Conservation (phyloP, 2,329 filamentous ascomycete genomes). For the Fusarium sambucinum region DNA sequence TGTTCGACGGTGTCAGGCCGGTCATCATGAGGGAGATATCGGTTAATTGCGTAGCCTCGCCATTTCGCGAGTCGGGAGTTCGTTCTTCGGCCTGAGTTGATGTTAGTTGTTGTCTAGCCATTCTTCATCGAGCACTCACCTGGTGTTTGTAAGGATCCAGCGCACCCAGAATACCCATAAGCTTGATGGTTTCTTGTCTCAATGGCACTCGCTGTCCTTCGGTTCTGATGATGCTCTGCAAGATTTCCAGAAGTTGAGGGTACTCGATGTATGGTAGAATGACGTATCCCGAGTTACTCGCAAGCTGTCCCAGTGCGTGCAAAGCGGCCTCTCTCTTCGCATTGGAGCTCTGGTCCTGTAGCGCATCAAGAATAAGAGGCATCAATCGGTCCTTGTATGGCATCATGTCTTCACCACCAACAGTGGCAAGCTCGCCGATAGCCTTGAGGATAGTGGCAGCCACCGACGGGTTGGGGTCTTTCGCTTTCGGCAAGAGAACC, state of each 20-base stretch:
- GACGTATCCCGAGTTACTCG: constrained; percentile 97
- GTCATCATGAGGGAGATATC: constrained; percentile 99
- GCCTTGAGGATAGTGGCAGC: constrained; percentile 95
- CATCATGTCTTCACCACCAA: constrained; percentile 94
- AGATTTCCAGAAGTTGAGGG: constrained; percentile 88
- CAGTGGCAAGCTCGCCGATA: constrained; percentile 91
- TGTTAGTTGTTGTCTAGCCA: constrained; percentile 43
- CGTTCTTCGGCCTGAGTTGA: constrained; percentile 83
- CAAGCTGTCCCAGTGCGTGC: constrained; percentile 89
- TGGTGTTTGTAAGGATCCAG: constrained; percentile 97
- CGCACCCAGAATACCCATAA: constrained; percentile 95
- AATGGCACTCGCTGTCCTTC: constrained; percentile 86
- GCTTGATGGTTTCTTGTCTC: constrained; percentile 92
- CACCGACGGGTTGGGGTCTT: constrained; percentile 85
- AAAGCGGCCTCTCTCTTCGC: constrained; percentile 92
- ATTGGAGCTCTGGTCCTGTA: constrained; percentile 93
- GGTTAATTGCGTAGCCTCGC: constrained; percentile 76
- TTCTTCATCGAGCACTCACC: constrained; percentile 52
- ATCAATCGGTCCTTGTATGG: constrained; percentile 92
- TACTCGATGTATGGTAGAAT: constrained; percentile 97
- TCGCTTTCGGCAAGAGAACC: constrained; percentile 92
- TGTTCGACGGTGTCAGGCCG: constrained; percentile 93
- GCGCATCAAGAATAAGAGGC: constrained; percentile 92
- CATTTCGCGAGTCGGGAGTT: constrained; percentile 78
- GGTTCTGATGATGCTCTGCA: constrained; percentile 93